phyloP scores from a whole-genome alignment of 2,329 filamentous ascomycete genomes.

The Hypoxylon sp. region DNA sequence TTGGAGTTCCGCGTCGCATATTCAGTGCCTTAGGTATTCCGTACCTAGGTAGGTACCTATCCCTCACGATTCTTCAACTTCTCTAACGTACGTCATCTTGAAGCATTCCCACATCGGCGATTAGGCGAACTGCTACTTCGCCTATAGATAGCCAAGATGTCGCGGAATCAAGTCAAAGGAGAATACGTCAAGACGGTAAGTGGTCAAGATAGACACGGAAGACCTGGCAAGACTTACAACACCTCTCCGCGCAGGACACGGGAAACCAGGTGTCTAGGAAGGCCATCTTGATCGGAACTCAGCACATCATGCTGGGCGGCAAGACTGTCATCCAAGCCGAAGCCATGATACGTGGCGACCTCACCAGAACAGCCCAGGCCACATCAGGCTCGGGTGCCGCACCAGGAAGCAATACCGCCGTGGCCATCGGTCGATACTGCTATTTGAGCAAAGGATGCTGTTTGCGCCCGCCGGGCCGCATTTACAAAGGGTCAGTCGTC shows the following conservation, averaged over 20 bases:
- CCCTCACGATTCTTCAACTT: not conserved
- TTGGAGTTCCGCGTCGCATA: slow-evolving; percentile 1
- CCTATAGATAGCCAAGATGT: slow-evolving; percentile 64
- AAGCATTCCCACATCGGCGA: not conserved
- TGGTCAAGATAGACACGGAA: not conserved
- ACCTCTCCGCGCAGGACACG: slow-evolving; percentile 75
- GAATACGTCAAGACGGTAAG: slow-evolving; percentile 97
- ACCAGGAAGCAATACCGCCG: slow-evolving; percentile 71
- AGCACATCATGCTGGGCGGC: slow-evolving; percentile 97
- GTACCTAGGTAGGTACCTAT: no score
- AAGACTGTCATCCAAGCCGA: slow-evolving; percentile 97
- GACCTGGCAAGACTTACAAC: not conserved
- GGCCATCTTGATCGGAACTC: slow-evolving; percentile 90
- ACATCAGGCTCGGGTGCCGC: slow-evolving; percentile 55
- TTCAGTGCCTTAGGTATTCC: no score
- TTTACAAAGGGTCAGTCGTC: slow-evolving; percentile 76
- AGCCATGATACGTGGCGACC: slow-evolving; percentile 91
- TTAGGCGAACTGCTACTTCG: not conserved
- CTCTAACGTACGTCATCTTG: not conserved
- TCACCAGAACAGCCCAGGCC: slow-evolving; percentile 70
- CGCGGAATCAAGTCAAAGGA: slow-evolving; percentile 81
- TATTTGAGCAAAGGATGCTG: slow-evolving; percentile 84
- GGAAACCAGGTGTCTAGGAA: slow-evolving; percentile 98
- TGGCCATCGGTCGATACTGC: slow-evolving; percentile 91
- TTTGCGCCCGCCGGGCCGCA: slow-evolving; percentile 83